Percentiles rank a stretch among this genome's conserved stretches.
Evolutionary conservation across 2,329 filamentous ascomycete species (phyloP).

Genomic region (Erysiphe neolycopersici): DNA sequence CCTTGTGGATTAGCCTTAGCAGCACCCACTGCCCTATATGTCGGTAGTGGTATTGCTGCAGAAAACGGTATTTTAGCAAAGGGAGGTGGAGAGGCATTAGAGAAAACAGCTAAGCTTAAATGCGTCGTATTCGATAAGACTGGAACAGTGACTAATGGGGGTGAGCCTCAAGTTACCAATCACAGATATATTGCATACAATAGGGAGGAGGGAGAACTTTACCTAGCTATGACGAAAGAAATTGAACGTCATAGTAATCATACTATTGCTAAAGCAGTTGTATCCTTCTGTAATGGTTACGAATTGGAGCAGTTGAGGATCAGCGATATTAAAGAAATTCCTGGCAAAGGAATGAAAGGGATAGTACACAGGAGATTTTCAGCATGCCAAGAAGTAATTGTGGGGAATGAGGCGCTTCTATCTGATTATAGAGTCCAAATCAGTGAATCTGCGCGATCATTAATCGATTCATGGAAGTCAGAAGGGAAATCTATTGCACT

Average conservation of each 20-base stretch:
- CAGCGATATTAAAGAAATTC: too few species aligned
- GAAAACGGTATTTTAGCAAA: conserved; percentile 29
- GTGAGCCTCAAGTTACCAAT: conserved; percentile 37
- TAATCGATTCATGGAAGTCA: conserved; percentile 28
- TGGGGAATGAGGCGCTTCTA: conserved; percentile 53
- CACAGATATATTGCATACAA: conserved; percentile 3
- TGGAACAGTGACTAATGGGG: conserved; percentile 30
- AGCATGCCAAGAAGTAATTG: conserved; percentile 22
- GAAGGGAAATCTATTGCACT: conserved; percentile 38
- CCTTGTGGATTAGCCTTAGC: conserved; percentile 33
- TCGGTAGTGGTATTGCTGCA: conserved; percentile 29
- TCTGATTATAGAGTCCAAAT: conserved; percentile 19
- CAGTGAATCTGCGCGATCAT: conserved; percentile 12
- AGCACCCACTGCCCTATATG: conserved; percentile 30
- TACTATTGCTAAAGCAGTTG: conserved; percentile 45
- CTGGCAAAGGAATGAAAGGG: conserved; percentile 18
- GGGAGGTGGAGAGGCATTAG: conserved; percentile 31
- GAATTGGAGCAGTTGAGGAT: conserved; percentile 15
- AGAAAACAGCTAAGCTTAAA: conserved; percentile 27
- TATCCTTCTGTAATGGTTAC: conserved; percentile 26
- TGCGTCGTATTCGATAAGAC: conserved; percentile 34
- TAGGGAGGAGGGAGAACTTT: conserved; percentile 1
- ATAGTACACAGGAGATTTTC: background rate
- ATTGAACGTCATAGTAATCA: conserved; percentile 50
- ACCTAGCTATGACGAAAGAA: conserved; percentile 28